Evolutionary conservation across 2,329 filamentous ascomycete genomes (phyloP), one percentile per base, ranked within the genome.

Genomic region (Plenodomus lindquistii): DNA sequence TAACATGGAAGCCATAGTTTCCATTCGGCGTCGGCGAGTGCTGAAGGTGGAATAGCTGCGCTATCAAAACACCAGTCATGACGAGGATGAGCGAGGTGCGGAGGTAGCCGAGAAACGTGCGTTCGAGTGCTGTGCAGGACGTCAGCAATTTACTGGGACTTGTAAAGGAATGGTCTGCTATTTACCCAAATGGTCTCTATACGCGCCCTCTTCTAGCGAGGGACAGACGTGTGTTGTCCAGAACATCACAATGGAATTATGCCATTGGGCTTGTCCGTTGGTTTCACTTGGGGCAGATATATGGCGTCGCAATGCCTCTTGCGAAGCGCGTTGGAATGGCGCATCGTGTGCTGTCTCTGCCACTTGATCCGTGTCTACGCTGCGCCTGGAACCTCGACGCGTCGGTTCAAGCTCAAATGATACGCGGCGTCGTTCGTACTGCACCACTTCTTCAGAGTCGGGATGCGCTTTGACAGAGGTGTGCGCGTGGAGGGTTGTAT

Each of bases 31-130:
- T 61, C 8, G 75, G 63, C 20, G 76, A 65, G 22, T 83, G 76
- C 60, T 86, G 79, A 3, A 86, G 74, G 17, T 80, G 77, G 59
- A 88, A 89, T 7, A 91, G 79, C 63, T 91, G 87, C 0, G 86
- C 83, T 21, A 87, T 79, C 2, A 83, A 60, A 2, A 87, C 81
- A 16, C 86, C 86, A 17, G 85, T 74, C 73, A 89, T 85, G 13
- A 86, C 84, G 34, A 90, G 76, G n/a, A 81, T 78, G 31, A 88
- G 72, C 0, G 85, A 88, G 1, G 87, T 91, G 17, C 87, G 82
- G 22, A 90, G 78, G 67, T 90, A 91, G 22, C 81, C 85, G 16
- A 91, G 81, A 64, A 86, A 91, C 16, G 87, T 91, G 47, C 87
- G 78, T 71, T 91, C 87, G 45, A 90, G 80, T 31, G 88, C 87